These are phyloP conservation scores for Vaccinium vitisidaea DNA, from an alignment of 148 eudicot genomes.

Conservation along the genomic window DNA sequence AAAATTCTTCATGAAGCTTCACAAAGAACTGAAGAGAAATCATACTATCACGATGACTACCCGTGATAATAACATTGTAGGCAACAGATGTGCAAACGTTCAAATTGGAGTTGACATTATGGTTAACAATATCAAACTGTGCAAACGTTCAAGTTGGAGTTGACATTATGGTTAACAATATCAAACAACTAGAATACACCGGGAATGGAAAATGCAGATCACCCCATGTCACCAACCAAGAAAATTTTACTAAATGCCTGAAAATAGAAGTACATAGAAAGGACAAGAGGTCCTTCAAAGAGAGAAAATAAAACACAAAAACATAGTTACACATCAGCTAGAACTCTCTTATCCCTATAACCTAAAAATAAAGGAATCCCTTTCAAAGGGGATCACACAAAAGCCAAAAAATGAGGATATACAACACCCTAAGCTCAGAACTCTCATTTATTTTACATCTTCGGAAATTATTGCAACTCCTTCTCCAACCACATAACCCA, in stretches of 20 bases:
- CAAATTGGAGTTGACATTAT: not conserved
- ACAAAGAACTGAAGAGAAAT: not conserved
- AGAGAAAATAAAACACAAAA: not conserved
- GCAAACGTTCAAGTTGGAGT: not conserved
- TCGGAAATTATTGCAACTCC: not conserved
- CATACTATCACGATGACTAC: not conserved
- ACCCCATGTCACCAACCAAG: slow-evolving; percentile 1
- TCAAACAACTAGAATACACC: not conserved
- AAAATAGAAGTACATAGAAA: not conserved
- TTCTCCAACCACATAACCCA: not conserved
- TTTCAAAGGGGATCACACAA: not conserved
- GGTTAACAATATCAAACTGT: not conserved
- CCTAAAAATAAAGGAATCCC: not conserved
- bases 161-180: not conserved
- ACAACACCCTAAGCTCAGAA: not conserved
- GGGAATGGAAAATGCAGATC: not conserved
- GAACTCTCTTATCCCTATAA: not conserved
- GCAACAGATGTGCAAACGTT: not conserved
- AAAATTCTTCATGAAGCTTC: slow-evolving; percentile 1
- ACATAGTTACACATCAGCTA: not conserved
- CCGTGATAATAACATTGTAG: not conserved
- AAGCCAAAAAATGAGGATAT: not conserved
- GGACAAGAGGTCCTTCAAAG: not conserved
- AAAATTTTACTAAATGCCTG: not conserved
- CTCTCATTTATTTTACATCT: not conserved